phyloP scores from a whole-genome alignment of 192 early-diverging fungal species.

The Phlyctochytrium arcticum region DNA sequence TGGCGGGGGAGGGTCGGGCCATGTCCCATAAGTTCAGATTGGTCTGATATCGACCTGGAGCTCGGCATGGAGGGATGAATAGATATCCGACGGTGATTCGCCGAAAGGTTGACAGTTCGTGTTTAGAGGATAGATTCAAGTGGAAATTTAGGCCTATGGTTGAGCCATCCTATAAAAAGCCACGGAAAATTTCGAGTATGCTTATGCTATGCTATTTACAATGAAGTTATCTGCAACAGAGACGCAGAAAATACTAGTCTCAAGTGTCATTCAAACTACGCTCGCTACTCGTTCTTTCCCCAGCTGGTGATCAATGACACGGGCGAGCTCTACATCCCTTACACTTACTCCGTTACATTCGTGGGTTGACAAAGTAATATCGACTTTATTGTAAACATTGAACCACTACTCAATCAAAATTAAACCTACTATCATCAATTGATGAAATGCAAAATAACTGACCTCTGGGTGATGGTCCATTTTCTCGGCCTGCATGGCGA shows the following conservation, averaged over 20 bases:
- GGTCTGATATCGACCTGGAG: too few species aligned
- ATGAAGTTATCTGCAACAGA: too few species aligned
- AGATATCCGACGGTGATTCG: too few species aligned
- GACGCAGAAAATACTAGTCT: too few species aligned
- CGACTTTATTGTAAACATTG: constrained; percentile 90
- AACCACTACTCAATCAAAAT: constrained; percentile 32
- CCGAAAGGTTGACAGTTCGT: too few species aligned
- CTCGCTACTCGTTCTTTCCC: constrained; percentile 1
- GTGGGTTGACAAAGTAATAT: constrained; percentile 87
- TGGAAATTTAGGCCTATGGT: too few species aligned
- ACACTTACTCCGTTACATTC: constrained; percentile 78
- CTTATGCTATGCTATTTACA: too few species aligned
- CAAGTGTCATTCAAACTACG: constrained; percentile 1
- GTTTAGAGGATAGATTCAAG: too few species aligned
- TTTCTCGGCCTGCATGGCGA: constrained; percentile 87
- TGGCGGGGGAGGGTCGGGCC: background rate
- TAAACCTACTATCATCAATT: background rate
- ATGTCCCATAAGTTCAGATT: too few species aligned
- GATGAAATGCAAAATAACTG: background rate
- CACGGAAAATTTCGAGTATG: too few species aligned
- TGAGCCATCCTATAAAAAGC: too few species aligned
- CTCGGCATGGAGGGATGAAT: too few species aligned
- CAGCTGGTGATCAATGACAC: constrained; percentile 23
- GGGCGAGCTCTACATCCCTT: constrained; percentile 68
- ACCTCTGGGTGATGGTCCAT: constrained; percentile 91